A percentile compares a stretch with the other conserved stretches of the same genome.
phyloP scores from a whole-genome alignment of 2,329 filamentous ascomycete genomes.

The Aspergillus quadrilineatus region DNA sequence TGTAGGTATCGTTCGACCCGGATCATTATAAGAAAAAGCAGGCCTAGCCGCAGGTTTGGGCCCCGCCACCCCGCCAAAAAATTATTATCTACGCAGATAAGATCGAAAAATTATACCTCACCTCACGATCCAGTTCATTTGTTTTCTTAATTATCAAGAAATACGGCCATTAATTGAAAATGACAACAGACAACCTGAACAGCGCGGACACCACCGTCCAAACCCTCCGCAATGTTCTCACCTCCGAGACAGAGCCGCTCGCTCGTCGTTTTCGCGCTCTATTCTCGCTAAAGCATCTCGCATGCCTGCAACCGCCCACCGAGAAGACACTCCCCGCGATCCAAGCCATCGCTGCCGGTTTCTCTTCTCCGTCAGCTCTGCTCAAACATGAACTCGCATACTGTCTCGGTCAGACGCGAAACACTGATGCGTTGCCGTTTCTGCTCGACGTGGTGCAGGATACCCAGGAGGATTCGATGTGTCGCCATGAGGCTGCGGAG shows the following conservation, averaged over 20 bases:
- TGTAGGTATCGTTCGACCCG: constrained; percentile 3
- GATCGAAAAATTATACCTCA: constrained; percentile 29
- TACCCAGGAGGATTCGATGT: constrained; percentile 86
- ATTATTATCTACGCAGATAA: constrained; percentile 36
- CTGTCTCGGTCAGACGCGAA: constrained; percentile 87
- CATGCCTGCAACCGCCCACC: constrained; percentile 62
- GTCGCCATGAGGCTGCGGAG: constrained; percentile 93
- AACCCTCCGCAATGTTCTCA: constrained; percentile 67
- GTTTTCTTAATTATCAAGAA: background rate
- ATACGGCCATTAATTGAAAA: constrained; percentile 16
- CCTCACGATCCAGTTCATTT: background rate
- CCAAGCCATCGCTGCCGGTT: constrained; percentile 82
- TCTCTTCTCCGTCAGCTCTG: constrained; percentile 79
- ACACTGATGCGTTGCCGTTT: constrained; percentile 69
- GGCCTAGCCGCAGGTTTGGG: constrained; percentile 19
- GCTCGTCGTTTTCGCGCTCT: constrained; percentile 91
- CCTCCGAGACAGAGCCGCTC: constrained; percentile 76
- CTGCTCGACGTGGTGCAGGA: constrained; percentile 74
- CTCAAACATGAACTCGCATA: constrained; percentile 97
- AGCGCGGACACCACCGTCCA: constrained; percentile 40
- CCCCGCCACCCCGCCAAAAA: constrained; percentile 42
- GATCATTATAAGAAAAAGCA: constrained; percentile 16
- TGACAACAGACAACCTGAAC: constrained; percentile 31
- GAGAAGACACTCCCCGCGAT: constrained; percentile 62
- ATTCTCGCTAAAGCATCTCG: constrained; percentile 95